These are phyloP conservation scores for Penicillium griseofulvum DNA, from an alignment of 2,329 filamentous ascomycete genomes.

Conservation along the genomic window DNA sequence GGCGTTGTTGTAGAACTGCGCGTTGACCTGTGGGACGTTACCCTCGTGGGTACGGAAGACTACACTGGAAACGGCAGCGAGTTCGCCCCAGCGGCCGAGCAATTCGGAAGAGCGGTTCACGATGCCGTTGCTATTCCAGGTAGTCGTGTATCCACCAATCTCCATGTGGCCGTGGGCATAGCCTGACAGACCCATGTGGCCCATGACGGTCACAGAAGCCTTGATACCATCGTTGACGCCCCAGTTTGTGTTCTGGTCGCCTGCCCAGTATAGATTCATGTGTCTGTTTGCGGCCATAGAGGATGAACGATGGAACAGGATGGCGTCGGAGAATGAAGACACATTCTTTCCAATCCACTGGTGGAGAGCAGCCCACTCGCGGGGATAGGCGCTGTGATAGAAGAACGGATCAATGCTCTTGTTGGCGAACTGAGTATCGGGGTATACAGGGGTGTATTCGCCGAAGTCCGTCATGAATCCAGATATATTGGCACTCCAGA, in stretches of 20 bases:
- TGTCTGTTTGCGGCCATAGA: conserved; percentile 32
- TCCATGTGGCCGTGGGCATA: conserved; percentile 37
- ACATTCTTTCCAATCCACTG: conserved; percentile 29
- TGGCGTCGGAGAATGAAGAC: conserved; percentile 28
- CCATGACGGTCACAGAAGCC: conserved; percentile 33
- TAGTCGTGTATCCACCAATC: conserved; percentile 39
- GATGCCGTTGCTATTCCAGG: conserved; percentile 25
- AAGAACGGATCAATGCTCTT: conserved; percentile 29
- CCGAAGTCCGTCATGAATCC: conserved; percentile 41
- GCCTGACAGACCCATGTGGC: conserved; percentile 39
- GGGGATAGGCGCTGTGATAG: conserved; percentile 38
- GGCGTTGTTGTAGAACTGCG: conserved; percentile 38
- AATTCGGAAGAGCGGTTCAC: conserved; percentile 37
- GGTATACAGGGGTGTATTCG: conserved; percentile 35
- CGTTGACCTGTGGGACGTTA: conserved; percentile 37
- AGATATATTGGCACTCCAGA: conserved; percentile 36
- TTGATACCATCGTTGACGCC: conserved; percentile 38
- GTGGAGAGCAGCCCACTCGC: conserved; percentile 35
- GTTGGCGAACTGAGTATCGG: conserved; percentile 27
- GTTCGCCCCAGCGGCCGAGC: conserved; percentile 39
- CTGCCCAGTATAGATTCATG: conserved; percentile 42
- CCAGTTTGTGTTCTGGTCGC: conserved; percentile 38
- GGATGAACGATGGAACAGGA: conserved; percentile 38
- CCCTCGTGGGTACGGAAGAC: conserved; percentile 41
- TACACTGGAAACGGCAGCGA: conserved; percentile 33